Base-by-base conservation (phyloP, 306 rosid species). In the Abrus pulchellus region DNA sequence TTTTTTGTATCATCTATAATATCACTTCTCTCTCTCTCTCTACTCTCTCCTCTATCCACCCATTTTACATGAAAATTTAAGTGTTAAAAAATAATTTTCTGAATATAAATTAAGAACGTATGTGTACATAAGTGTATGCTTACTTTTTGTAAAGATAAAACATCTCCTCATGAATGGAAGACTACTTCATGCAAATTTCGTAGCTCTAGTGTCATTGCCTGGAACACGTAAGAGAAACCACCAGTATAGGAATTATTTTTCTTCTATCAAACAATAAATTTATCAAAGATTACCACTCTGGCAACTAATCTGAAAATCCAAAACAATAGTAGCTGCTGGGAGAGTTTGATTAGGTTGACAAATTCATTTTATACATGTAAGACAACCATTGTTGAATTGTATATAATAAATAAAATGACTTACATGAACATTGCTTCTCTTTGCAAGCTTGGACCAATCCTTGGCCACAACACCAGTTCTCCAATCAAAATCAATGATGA, bases 401-500 rank as follows among this genome's bases (percentile, higher is more conserved):
- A 53, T 5, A 38, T 38, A 5, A 43, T 4, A 6, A 43, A 4
- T 43, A 43, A 3, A 5, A 5, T 43, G 27, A 78, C 92, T 90
- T 83, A 94, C 97, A 56, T 90, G 90, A 11, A 94, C 83, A 14
- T 90, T 41, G 64, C 88, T 78, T 87, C 87, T 88, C 93, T 92
- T 92, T 38, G 91, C 93, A 74, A 92, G 86, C 45, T 62, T 83
- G 63, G 90, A 48, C 94, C 94, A 88, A 68, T 78, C 90, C 53
- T 77, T 88, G 4, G 95, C 86, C 1, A 81, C 85, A 3, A 92
- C 90, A 11, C 97, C 98, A 0, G 88, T 75, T 76, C 63, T 89
- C 98, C 98, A 94, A 2, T 89, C 91, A 33, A 94, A 88, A 60
- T 94, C 96, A 11, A 94, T 7, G 0, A 89, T 79, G 59, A 89